Conservation (phyloP, 2,329 filamentous ascomycete genomes). For the Ascochyta rabiei region DNA sequence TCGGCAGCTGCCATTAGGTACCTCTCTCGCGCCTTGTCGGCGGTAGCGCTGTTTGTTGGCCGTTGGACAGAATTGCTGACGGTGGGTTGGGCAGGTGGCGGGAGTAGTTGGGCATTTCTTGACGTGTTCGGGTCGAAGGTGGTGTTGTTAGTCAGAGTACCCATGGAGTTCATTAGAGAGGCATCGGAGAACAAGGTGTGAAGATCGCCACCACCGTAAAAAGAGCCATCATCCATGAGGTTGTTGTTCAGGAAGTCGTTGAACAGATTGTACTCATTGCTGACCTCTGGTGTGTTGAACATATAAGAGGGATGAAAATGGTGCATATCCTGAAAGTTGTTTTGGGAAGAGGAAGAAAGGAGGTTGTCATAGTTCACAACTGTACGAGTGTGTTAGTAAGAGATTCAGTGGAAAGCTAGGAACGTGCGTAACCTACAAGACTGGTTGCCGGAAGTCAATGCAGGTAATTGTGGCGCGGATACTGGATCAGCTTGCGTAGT, state of each 20-base stretch:
- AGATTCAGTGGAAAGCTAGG: constrained; percentile 29
- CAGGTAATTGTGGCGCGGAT: constrained; percentile 69
- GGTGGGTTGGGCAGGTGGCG: constrained; percentile 52
- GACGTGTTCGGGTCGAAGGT: constrained; percentile 51
- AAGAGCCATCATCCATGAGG: constrained; percentile 72
- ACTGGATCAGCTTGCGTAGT: constrained; percentile 74
- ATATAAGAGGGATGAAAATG: constrained; percentile 93
- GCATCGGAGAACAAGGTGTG: constrained; percentile 66
- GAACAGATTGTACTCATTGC: constrained; percentile 94
- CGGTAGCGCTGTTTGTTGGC: constrained; percentile 65
- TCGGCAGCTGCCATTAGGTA: constrained; percentile 98
- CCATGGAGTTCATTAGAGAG: constrained; percentile 55
- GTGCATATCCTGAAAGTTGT: constrained; percentile 92
- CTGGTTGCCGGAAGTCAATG: constrained; percentile 69
- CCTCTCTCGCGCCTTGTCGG: constrained; percentile 76
- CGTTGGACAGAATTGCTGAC: constrained; percentile 63
- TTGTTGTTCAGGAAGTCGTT: constrained; percentile 96
- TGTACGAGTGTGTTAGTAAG: constrained; percentile 50
- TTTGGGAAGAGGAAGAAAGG: constrained; percentile 69
- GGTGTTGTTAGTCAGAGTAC: constrained; percentile 43
- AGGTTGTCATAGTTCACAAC: constrained; percentile 85
- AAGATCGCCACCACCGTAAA: constrained; percentile 51
- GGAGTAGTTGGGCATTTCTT: constrained; percentile 52
- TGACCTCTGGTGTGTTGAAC: constrained; percentile 92
- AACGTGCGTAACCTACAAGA: constrained; percentile 68